Percentiles rank a stretch among this genome's conserved stretches.
These are phyloP conservation scores for Trichosanthes truncata DNA, from an alignment of 306 rosid genomes.

Conservation along the genomic window DNA sequence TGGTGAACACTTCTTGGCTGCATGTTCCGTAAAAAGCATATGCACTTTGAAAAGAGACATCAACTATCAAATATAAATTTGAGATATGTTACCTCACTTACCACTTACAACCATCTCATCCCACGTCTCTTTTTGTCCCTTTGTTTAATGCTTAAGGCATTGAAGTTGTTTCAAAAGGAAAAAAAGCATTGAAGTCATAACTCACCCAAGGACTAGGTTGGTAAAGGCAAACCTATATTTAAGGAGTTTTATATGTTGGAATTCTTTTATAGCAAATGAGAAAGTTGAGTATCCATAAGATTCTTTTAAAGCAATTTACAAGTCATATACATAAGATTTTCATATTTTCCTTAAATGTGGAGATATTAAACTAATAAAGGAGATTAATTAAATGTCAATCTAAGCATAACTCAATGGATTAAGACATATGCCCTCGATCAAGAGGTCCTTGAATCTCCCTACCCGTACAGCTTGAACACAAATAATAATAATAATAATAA, in stretches of 20 bases:
- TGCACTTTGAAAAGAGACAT: background rate
- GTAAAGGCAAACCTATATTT: background rate
- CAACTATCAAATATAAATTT: background rate
- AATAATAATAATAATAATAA: no score
- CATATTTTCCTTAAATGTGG: background rate
- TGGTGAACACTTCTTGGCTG: background rate
- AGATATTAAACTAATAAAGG: no score
- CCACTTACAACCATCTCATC: background rate
- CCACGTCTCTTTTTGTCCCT: background rate
- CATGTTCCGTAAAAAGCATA: background rate
- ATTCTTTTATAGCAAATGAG: background rate
- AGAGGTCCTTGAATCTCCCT: no score
- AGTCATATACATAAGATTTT: background rate
- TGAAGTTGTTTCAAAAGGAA: background rate
- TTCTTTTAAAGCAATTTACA: background rate
- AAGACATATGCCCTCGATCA: no score
- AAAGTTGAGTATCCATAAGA: no score
- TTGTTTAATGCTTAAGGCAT: background rate
- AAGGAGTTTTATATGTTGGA: background rate
- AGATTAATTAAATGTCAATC: no score
- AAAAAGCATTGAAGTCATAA: background rate
- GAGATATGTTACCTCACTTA: conserved; percentile 3
- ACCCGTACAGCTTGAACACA: no score
- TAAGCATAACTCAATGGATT: no score
- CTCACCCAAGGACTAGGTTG: background rate